Evolutionary conservation across 352 stramenopile species (phyloP), one percentile per base, ranked within the genome.

Genomic region (Phytopythium mirpurense): DNA sequence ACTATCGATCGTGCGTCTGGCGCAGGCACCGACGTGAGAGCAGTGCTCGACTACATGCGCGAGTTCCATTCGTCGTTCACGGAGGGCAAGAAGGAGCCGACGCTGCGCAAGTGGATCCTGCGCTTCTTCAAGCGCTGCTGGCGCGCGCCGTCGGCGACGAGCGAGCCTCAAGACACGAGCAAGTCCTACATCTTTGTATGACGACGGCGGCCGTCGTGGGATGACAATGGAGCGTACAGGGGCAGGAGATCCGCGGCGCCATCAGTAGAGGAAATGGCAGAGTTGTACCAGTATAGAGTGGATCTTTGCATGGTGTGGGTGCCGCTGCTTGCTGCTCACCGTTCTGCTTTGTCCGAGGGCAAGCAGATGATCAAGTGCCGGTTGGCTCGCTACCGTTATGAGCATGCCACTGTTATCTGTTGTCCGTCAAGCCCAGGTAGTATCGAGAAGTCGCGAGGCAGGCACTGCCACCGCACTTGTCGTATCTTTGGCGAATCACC

Each of bases 81-180:
- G 3, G 72, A 81, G n/a, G 81, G 81, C 12, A 88, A 91, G 64
- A 91, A 89, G 46, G 81, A 91, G 60, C 64, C 78, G 21, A 89
- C 78, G 23, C 63, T 91, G 49, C 75, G 81, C 54, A 88, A 89
- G 45, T 89, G 81, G 81, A 88, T 91, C 19, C 51, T 91, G 23
- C 78, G 81, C 44, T 91, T 91, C 45, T 91, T 91, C 55, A 86
- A 91, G 60, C 78, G 80, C 9, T 89, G 79, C 45, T 85, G 74
- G 65, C 66, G 68, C 47, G 60, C 61, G 31, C 70, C 70, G 36
- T 63, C 61, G 1, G 54, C 57, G 9, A 63, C 67, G 11, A 76
- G 59, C n/a, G 64, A 78, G 34, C 62, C 56, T 4, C 68, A 78
- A 14, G 70, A 82, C 36, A 60, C 54, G 27, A 72, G 72, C 23